Conservation (phyloP, 2,329 filamentous ascomycete species). For the Cladophialophora chaetospira region DNA sequence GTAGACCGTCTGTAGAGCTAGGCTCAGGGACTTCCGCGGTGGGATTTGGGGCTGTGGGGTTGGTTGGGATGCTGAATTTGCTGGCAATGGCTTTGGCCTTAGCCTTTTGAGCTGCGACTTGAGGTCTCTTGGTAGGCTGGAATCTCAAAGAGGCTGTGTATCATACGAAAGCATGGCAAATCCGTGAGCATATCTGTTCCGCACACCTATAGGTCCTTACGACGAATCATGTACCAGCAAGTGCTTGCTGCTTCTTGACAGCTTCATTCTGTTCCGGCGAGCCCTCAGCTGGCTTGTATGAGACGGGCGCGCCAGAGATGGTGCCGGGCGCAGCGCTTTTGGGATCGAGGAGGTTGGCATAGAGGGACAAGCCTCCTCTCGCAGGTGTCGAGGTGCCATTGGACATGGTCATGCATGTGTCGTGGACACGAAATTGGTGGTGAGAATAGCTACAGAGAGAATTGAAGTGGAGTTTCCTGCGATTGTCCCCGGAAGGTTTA, state of each 20-base stretch:
- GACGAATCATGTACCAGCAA: conserved; percentile 59
- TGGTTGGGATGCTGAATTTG: conserved; percentile 44
- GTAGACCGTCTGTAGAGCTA: conserved; percentile 14
- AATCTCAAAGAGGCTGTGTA: conserved; percentile 70
- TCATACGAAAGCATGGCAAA: conserved; percentile 35
- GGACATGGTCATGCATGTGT: conserved; percentile 21
- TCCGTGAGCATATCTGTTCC: conserved; percentile 51
- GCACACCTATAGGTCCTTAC: conserved; percentile 37
- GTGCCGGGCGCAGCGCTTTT: conserved; percentile 54
- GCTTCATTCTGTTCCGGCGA: conserved; percentile 51
- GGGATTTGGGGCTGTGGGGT: conserved; percentile 32
- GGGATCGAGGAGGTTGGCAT: conserved; percentile 76
- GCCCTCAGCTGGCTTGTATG: conserved; percentile 61
- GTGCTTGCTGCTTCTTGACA: conserved; percentile 66
- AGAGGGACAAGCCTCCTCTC: conserved; percentile 60
- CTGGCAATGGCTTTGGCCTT: conserved; percentile 65
- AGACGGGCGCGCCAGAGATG: conserved; percentile 75
- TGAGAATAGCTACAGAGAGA: not conserved
- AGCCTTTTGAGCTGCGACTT: conserved; percentile 62
- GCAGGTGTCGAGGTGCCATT: conserved; percentile 25
- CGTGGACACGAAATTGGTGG: not conserved
- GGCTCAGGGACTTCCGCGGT: conserved; percentile 29
- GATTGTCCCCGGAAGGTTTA: not conserved
- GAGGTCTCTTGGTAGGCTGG: conserved; percentile 80
- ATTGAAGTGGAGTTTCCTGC: not conserved